Evolutionary conservation across 441 rosid species (phyloP).

Genomic region (Lepidium campestre): DNA sequence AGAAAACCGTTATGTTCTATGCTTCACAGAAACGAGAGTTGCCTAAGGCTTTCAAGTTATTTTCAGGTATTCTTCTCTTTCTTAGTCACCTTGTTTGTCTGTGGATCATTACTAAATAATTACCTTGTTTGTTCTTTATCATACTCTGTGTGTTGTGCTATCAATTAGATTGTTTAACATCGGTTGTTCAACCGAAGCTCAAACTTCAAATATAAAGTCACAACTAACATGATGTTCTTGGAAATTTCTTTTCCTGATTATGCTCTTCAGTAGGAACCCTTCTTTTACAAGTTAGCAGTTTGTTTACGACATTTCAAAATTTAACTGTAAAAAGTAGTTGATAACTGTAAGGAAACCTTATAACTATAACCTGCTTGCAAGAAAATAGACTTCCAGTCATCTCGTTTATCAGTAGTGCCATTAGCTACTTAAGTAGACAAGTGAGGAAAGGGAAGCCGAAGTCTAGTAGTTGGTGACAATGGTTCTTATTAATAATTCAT

Average conservation of each 20-base stretch:
- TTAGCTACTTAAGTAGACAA: neutral
- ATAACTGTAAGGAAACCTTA: neutral
- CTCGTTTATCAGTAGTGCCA: neutral
- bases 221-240: neutral
- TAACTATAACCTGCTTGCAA: neutral
- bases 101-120: neutral
- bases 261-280: neutral
- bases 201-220: neutral
- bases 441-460: neutral
- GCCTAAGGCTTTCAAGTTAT: constrained; percentile 72
- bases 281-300: neutral
- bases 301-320: neutral
- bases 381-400: neutral
- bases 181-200: neutral
- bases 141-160: neutral
- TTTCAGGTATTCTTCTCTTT: constrained; percentile 49
- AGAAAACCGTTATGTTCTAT: constrained; percentile 64
- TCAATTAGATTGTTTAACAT: neutral
- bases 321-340: neutral
- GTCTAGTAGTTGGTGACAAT: neutral
- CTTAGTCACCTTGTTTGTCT: neutral
- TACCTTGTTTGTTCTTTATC: neutral
- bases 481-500: neutral
- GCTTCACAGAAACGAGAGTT: constrained; percentile 75
- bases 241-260: neutral